These are phyloP conservation scores for Penicillium bovifimosum DNA, from an alignment of 495 filamentous ascomycete species.

Conservation along the genomic window DNA sequence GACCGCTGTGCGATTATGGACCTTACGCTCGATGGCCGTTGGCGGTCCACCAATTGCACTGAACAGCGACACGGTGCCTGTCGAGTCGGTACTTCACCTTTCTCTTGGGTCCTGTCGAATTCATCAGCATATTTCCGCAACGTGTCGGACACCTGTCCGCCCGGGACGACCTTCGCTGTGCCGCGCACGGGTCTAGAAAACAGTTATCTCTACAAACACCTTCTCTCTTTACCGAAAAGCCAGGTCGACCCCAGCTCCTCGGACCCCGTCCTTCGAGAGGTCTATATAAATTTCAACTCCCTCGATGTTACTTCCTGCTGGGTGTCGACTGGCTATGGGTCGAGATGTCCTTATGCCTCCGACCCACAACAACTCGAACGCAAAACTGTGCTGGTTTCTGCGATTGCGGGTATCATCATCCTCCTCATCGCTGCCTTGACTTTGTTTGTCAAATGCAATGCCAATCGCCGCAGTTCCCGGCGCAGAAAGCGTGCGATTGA, in stretches of 20 bases:
- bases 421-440: conserved; percentile 54
- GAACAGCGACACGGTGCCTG: conserved; percentile 48
- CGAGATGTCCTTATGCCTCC: conserved; percentile 49
- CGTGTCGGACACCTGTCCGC: conserved; percentile 36
- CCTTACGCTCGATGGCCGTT: conserved; percentile 41
- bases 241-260: conserved; percentile 23
- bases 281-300: conserved; percentile 58
- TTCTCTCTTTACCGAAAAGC: conserved; percentile 21
- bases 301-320: conserved; percentile 52
- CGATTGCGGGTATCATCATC: conserved; percentile 55
- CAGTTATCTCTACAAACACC: conserved; percentile 43
- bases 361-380: conserved; percentile 33
- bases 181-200: conserved; percentile 61
- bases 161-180: conserved; percentile 39
- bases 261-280: conserved; percentile 21
- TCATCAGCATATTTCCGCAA: conserved; percentile 28
- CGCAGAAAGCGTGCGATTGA: conserved; percentile 47
- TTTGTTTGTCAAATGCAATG: conserved; percentile 58
- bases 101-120: conserved; percentile 49
- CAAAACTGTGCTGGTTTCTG: conserved; percentile 52
- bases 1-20: conserved; percentile 52
- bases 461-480: conserved; percentile 49
- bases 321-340: conserved; percentile 47
- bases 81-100: conserved; percentile 44
- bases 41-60: conserved; percentile 52